Evolutionary conservation across 169 alveolate genomes (phyloP).

Genomic region (Plasmodium knowlesi): DNA sequence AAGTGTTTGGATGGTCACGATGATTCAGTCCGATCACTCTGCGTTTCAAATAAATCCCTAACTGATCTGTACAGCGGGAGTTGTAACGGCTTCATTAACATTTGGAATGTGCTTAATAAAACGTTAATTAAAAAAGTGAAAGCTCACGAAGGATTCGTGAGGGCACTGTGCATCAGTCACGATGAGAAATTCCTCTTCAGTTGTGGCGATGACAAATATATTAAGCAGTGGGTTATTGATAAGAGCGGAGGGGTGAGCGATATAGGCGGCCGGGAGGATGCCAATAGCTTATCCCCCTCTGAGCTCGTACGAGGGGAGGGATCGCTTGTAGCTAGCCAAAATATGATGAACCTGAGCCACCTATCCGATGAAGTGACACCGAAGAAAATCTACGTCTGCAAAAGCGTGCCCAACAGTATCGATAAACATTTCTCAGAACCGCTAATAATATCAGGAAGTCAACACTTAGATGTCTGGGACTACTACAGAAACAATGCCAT

Average conservation of each 20-base stretch:
- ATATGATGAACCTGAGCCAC: background rate
- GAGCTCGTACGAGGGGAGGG: background rate
- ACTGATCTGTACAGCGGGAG: constrained; percentile 94
- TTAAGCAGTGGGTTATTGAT: constrained; percentile 82
- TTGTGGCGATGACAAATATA: constrained; percentile 95
- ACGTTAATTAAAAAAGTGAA: constrained; percentile 88
- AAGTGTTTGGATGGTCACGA: constrained; percentile 96
- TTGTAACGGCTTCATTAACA: constrained; percentile 95
- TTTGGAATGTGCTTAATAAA: constrained; percentile 94
- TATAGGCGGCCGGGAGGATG: constrained; percentile 45
- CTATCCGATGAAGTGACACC: constrained; percentile 39
- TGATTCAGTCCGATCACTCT: constrained; percentile 94
- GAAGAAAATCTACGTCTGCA: constrained; percentile 51
- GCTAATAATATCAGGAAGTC: constrained; percentile 92
- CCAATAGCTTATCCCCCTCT: background rate
- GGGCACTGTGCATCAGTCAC: constrained; percentile 89
- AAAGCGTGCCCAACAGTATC: constrained; percentile 85
- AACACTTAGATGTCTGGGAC: constrained; percentile 85
- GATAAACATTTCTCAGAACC: constrained; percentile 91
- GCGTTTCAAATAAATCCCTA: constrained; percentile 28
- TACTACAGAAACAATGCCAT: constrained; percentile 80
- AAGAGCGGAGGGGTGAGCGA: constrained; percentile 77
- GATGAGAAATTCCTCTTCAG: constrained; percentile 85
- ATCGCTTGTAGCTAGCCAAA: background rate
- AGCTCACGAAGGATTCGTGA: constrained; percentile 96